phyloP scores from a whole-genome alignment of 345 rosid genomes.

The Aurinia saxatilis region DNA sequence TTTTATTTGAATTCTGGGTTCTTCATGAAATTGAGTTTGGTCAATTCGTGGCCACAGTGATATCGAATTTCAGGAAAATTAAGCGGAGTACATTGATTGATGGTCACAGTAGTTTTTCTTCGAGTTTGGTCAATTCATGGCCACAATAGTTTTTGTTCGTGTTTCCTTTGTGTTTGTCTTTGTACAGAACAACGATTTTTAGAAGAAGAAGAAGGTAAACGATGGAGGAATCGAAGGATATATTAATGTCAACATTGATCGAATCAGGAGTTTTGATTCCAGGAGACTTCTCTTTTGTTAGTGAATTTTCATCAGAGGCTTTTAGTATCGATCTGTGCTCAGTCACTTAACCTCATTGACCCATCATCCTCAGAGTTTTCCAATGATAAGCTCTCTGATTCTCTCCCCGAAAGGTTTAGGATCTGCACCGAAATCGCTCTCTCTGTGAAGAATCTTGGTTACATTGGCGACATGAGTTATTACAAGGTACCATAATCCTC shows the following conservation, averaged over 20 bases:
- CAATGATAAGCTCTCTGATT: slow-evolving; percentile 31
- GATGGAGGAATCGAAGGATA: slow-evolving; percentile 39
- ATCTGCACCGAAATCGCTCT: slow-evolving; percentile 53
- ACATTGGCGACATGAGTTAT: slow-evolving; percentile 50
- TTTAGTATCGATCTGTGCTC: slow-evolving; percentile 56
- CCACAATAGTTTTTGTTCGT: no score
- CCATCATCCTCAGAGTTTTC: slow-evolving; percentile 30
- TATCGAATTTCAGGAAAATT: no score
- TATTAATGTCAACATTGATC: slow-evolving; percentile 38
- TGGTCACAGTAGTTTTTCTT: no score
- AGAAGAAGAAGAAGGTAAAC: no score
- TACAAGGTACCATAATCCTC: slow-evolving; percentile 53
- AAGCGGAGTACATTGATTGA: no score
- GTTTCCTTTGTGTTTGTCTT: no score
- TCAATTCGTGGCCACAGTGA: no score
- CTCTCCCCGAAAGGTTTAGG: slow-evolving; percentile 47
- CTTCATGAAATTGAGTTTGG: no score
- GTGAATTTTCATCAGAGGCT: slow-evolving; percentile 34
- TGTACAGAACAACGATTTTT: no score
- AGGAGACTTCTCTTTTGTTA: slow-evolving; percentile 28
- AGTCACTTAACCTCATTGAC: slow-evolving; percentile 51
- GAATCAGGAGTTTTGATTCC: slow-evolving; percentile 52
- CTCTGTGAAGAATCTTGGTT: slow-evolving; percentile 55
- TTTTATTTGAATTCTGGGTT: no score
- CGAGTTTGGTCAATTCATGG: no score